Base-by-base conservation (phyloP, 768 basidiomycete genomes). In the Naganishia onofrii region DNA sequence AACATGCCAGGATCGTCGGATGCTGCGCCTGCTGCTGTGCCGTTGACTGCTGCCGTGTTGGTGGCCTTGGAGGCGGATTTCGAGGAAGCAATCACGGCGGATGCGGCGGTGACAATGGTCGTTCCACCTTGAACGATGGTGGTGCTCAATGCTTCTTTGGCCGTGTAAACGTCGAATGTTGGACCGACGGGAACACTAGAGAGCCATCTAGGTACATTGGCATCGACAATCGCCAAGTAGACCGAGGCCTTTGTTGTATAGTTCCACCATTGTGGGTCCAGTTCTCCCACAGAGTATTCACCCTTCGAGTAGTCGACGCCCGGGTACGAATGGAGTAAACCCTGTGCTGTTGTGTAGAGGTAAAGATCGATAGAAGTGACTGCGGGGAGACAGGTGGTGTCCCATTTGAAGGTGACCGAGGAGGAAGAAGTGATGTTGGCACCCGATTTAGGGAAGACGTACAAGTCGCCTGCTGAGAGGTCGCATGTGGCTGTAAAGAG, bases 261-360 rank as follows among this genome's bases (percentile, higher is more conserved):
- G 69, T 80, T 80, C 82, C 82, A 82, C 81, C 81, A 82, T 57
- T 71, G 75, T 0, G 82, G 82, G n/a, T 74, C 70, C 29, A 82
- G 73, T 15, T 66, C 72, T 21, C 58, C 69, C 9, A 72, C 75
- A 17, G 73, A 71, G 67, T 75, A 76, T 65, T 71, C 29, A 19
- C 82, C 82, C 8, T 70, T 64, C 15, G 73, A 65, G 70, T 74
- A 79, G 53, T 66, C 68, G 31, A 79, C 75, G 51, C 69, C 71
- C 17, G 63, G 70, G 74, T 73, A 82, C n/a, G 68, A 74, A 42
- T 82, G 77, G 69, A 81, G 76, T 5, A 78, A 52, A 48, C 81
- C 79, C 23, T 53, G 63, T 69, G 66, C 67, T 52, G 54, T 69
- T 55, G 9, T 74, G 73, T 81, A 81, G 15, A 82, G 74, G 73